phyloP scores from a whole-genome alignment of 1,139 yeast genomes.

The Scheffersomyces cryptocercus region DNA sequence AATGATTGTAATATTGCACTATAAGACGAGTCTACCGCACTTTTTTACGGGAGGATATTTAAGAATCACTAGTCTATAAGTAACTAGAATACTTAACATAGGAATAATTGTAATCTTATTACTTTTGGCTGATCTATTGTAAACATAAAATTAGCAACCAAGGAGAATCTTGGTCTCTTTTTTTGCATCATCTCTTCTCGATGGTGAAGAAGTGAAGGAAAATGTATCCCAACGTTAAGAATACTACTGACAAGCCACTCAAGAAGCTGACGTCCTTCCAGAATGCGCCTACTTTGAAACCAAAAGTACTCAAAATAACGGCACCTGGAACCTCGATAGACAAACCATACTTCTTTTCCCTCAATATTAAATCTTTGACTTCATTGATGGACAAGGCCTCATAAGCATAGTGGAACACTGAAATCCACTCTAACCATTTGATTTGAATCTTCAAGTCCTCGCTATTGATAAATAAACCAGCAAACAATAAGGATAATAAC shows the following conservation, averaged over 20 bases:
- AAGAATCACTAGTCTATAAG: too few relatives aligned
- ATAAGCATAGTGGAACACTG: constrained; percentile 93
- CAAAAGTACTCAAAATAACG: constrained; percentile 90
- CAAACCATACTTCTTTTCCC: constrained; percentile 87
- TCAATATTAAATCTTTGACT: constrained; percentile 81
- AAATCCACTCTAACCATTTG: constrained; percentile 78
- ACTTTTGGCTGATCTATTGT: not conserved
- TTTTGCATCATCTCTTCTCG: constrained; percentile 57
- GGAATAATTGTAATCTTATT: too few relatives aligned
- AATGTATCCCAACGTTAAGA: constrained; percentile 68
- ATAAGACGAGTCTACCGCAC: too few relatives aligned
- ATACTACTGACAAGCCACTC: constrained; percentile 48
- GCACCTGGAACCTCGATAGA: constrained; percentile 99
- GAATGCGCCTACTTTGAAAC: constrained; percentile 81
- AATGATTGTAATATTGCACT: not conserved
- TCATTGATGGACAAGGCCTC: constrained; percentile 92
- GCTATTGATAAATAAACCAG: constrained; percentile 88
- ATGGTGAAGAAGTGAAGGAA: constrained; percentile 72
- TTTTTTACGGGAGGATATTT: too few relatives aligned
- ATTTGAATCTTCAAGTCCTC: constrained; percentile 71
- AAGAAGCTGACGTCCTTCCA: constrained; percentile 62
- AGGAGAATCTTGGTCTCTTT: constrained; percentile 1
- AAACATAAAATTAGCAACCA: not conserved
- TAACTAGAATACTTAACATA: too few relatives aligned
- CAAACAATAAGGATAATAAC: constrained; percentile 82